Base-by-base conservation (phyloP, 2,329 filamentous ascomycete species). In the Neofusicoccum parvum region DNA sequence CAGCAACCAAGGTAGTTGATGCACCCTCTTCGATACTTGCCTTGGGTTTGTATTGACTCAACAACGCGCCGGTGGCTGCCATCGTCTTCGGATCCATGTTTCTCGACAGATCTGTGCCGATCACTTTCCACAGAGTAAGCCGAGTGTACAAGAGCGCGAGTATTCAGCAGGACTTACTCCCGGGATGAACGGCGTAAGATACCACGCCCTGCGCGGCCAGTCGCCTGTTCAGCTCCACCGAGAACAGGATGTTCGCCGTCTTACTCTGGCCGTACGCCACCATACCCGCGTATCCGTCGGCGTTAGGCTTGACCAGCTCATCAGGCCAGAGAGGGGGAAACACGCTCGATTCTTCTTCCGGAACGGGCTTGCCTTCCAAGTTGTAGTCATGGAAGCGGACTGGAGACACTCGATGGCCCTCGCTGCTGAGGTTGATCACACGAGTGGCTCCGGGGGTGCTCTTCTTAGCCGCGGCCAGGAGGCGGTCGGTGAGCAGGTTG, bases 401-500 rank as follows among this genome's bases (percentile, higher is more conserved):
- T 5, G 68, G 69, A 9, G 64, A 59, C 27, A 45, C 14, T 11
- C 67, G 58, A 23, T 72, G 71, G 2, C 67, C 71, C 5, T 64
- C 67, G 37, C 68, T 70, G 9, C 70, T 74, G 7, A 77, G 53
- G 49, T 75, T 76, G 27, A 77, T 59, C 0, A 77, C 68, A 9
- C 74, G 54, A 12, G 64, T 70, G 3, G 71, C 73, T 0, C 69
- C 48, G 5, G 41, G 2, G 0, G 39, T 6, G 12, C 14, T 14
- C 2, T 34, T 11, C 5, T 70, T 72, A 0, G 69, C 49, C 1
- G 80, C 79, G 23, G 74, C 70, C 14, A 77, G 70, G 23, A 84
- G 70, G 1, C 72, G 73, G 1, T 78, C 78, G 10, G 80, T 68
- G 0, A 85, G 73, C 1, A 82, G 71, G 37, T 78, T 80, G 9